These are phyloP conservation scores for Symbiodinium pilosum DNA, from an alignment of 73 alveolate genomes.

Conservation along the genomic window DNA sequence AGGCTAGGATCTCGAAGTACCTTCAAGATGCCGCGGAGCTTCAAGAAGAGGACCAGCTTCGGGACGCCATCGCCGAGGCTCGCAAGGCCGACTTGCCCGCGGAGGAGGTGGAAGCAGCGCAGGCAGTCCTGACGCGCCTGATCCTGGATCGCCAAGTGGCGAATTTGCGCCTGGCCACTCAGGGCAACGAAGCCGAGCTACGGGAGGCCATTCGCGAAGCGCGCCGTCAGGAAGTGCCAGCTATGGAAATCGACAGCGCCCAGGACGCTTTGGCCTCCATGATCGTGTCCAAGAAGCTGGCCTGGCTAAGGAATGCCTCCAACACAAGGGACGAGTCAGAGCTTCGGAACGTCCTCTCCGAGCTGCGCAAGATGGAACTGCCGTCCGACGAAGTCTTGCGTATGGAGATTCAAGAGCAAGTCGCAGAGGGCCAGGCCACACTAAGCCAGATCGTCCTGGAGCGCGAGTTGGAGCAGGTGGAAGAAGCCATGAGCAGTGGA, in stretches of 20 bases:
- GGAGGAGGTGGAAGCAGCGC: slow-evolving; percentile 51
- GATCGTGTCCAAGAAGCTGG: not conserved
- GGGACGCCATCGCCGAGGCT: slow-evolving; percentile 46
- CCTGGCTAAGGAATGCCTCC: slow-evolving; percentile 27
- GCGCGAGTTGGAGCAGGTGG: slow-evolving; percentile 28
- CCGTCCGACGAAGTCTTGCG: not conserved
- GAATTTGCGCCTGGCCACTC: slow-evolving; percentile 34
- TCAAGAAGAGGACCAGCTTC: slow-evolving; percentile 66
- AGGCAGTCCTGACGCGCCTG: not conserved
- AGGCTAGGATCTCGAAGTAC: slow-evolving; percentile 6
- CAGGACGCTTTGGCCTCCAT: slow-evolving; percentile 18
- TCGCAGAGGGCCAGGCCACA: not conserved
- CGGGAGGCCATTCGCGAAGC: slow-evolving; percentile 42
- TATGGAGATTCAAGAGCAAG: not conserved
- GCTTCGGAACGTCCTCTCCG: slow-evolving; percentile 44
- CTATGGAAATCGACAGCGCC: slow-evolving; percentile 26
- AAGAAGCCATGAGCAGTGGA: not conserved
- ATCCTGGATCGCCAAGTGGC: slow-evolving; percentile 14
- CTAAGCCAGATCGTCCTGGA: not conserved
- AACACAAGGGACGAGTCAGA: slow-evolving; percentile 12
- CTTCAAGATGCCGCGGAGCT: slow-evolving; percentile 16
- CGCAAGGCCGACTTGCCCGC: slow-evolving; percentile 31
- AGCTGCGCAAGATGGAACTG: slow-evolving; percentile 25
- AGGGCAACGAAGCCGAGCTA: slow-evolving; percentile 33
- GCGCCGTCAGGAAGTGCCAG: slow-evolving; percentile 49